Percentiles rank a stretch among this genome's conserved stretches.
Conservation (phyloP, 805 yeast genomes). For the Nakazawaea populi region DNA sequence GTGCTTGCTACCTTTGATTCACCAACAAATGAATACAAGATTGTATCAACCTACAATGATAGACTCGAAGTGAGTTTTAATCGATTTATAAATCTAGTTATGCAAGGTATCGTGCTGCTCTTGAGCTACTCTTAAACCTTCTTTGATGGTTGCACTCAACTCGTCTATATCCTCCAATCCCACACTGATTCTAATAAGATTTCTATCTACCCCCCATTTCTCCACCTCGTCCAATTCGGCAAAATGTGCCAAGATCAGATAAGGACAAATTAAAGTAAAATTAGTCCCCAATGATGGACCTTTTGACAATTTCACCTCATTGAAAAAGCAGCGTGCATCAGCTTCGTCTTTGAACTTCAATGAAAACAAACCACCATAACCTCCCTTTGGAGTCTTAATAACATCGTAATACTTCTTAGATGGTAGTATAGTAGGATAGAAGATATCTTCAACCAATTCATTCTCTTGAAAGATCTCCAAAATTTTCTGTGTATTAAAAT, state of each 20-base stretch:
- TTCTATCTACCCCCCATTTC: slow-evolving; percentile 76
- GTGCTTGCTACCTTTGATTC: no score
- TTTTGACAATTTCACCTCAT: slow-evolving; percentile 63
- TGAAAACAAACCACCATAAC: slow-evolving; percentile 85
- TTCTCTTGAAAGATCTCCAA: slow-evolving; percentile 45
- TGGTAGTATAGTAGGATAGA: slow-evolving; percentile 58
- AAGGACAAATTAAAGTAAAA: slow-evolving; percentile 86
- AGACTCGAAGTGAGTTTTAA: no score
- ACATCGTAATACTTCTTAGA: slow-evolving; percentile 65
- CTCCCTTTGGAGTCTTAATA: slow-evolving; percentile 63
- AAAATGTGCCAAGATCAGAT: slow-evolving; percentile 81
- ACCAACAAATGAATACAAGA: no score
- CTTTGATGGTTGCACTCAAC: slow-evolving; percentile 41
- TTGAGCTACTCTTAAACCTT: slow-evolving; percentile 43
- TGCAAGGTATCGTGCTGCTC: slow-evolving; percentile 25
- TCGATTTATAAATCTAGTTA: neutral
- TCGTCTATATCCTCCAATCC: slow-evolving; percentile 74
- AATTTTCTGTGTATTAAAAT: slow-evolving; percentile 49
- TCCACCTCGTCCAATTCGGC: slow-evolving; percentile 74
- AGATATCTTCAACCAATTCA: slow-evolving; percentile 56
- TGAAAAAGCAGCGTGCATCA: slow-evolving; percentile 70
- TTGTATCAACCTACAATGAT: neutral
- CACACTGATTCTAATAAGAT: slow-evolving; percentile 73
- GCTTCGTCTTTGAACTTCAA: slow-evolving; percentile 58
- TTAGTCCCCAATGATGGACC: slow-evolving; percentile 92